phyloP scores from a whole-genome alignment of 495 filamentous ascomycete genomes.

The Bathelium albidoporum region DNA sequence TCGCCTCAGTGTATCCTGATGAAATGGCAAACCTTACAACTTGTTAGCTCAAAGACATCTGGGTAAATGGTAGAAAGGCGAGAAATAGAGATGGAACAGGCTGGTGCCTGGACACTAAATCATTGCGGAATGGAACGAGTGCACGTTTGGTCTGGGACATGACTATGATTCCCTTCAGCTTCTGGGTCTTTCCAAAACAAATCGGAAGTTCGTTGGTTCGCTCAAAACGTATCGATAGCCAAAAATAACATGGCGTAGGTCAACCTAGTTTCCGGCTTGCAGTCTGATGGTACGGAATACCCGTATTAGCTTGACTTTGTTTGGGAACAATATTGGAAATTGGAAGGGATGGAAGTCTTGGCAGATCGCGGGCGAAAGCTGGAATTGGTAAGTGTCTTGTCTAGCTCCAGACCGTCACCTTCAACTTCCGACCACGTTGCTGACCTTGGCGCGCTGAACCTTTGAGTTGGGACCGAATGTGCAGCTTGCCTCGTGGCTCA shows the following conservation, averaged over 20 bases:
- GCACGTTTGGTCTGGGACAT: neutral
- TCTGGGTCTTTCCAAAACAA: no score
- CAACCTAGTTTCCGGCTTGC: neutral
- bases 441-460: neutral
- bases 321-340: neutral
- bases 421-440: neutral
- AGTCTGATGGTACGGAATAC: neutral
- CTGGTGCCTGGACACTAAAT: no score
- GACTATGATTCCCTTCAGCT: neutral
- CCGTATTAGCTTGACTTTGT: neutral
- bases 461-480: neutral
- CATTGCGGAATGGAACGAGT: no score
- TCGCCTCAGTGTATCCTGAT: no score
- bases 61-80: no score
- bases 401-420: no score
- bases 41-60: no score
- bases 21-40: no score
- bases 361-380: neutral
- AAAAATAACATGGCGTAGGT: neutral
- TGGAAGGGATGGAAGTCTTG: neutral
- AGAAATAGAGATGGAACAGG: no score
- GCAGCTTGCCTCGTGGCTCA: neutral
- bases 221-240: neutral
- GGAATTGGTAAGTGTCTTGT: neutral
- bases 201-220: neutral